Conservation (phyloP, 139 green algal genomes). For the Asterochloris sp. region DNA sequence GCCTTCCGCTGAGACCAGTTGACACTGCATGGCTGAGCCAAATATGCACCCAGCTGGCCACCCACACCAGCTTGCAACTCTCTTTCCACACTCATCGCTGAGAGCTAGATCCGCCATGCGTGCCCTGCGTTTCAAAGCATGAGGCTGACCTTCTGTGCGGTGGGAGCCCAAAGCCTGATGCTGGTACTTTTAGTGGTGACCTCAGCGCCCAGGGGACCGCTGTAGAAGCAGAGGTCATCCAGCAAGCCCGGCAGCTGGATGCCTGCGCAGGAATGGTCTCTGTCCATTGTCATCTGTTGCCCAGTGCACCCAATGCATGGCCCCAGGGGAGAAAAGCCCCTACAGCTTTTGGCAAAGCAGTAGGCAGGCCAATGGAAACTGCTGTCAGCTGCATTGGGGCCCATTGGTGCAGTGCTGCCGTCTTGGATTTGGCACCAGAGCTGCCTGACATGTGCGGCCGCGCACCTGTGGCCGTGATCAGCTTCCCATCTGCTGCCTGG, state of each 20-base stretch:
- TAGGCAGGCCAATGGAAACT: too few relatives aligned
- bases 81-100: neutral
- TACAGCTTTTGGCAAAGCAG: too few relatives aligned
- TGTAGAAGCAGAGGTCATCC: slow-evolving; percentile 66
- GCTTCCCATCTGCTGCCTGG: neutral
- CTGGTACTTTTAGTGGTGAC: neutral
- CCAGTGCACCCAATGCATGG: too few relatives aligned
- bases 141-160: slow-evolving; percentile 47
- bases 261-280: neutral
- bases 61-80: too few relatives aligned
- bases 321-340: too few relatives aligned
- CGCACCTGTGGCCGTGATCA: slow-evolving; percentile 4
- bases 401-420: too few relatives aligned
- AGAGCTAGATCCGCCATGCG: neutral
- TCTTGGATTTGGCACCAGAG: too few relatives aligned
- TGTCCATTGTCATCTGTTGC: too few relatives aligned
- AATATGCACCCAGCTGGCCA: too few relatives aligned
- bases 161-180: slow-evolving; percentile 77
- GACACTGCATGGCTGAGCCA: too few relatives aligned
- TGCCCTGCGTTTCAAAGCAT: neutral
- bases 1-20: too few relatives aligned
- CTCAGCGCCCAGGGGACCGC: slow-evolving; percentile 58
- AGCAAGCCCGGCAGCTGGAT: slow-evolving; percentile 60
- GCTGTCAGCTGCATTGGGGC: neutral
- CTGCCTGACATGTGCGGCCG: too few relatives aligned